These are phyloP conservation scores for Pisolithus marmoratus DNA, from an alignment of 768 basidiomycete genomes.

Conservation along the genomic window DNA sequence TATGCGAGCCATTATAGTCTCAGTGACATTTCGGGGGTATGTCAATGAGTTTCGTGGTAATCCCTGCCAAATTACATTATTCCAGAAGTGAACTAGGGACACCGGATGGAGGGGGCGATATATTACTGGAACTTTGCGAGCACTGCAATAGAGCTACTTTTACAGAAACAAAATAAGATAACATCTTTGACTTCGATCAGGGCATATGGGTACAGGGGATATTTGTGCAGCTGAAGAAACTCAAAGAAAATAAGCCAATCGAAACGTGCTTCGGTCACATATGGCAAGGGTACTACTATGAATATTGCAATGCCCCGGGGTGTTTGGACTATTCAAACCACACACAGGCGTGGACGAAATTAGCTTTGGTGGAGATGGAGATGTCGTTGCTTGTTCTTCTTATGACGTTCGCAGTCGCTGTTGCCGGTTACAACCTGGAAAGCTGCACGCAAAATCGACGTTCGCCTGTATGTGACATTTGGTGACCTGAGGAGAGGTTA, in stretches of 20 bases:
- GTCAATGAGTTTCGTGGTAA: no score
- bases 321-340: constrained; percentile 1
- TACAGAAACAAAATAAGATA: background rate
- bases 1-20: no score
- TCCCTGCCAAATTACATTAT: no score
- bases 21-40: no score
- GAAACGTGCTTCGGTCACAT: background rate
- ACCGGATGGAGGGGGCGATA: no score
- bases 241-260: background rate
- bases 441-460: constrained; percentile 19
- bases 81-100: no score
- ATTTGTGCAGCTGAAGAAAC: background rate
- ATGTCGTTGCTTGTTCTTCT: constrained; percentile 29
- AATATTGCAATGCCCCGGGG: background rate
- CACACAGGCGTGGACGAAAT: background rate
- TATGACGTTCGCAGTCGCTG: constrained; percentile 31
- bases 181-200: background rate
- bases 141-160: background rate
- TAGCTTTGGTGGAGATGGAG: constrained; percentile 11
- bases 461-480: constrained; percentile 23
- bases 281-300: background rate
- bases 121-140: background rate
- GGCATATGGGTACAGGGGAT: background rate
- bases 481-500: constrained; percentile 18
- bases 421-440: constrained; percentile 24